Conservation (phyloP, 2,329 filamentous ascomycete genomes). For the Pestalotiopsis fici region DNA sequence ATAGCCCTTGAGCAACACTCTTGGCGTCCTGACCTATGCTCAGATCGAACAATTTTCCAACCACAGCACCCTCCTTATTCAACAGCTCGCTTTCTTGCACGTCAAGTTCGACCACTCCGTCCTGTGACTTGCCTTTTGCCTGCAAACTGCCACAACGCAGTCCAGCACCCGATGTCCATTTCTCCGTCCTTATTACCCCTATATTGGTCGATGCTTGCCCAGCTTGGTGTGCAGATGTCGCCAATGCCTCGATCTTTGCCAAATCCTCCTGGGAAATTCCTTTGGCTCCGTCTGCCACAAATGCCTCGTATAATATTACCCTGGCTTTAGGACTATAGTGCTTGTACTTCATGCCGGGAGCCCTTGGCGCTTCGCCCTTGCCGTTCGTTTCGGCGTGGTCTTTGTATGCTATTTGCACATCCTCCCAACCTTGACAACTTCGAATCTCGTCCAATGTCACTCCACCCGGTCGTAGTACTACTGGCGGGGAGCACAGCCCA, state of each 20-base stretch:
- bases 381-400: conserved; percentile 67
- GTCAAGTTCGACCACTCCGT: conserved; percentile 30
- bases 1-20: conserved; percentile 82
- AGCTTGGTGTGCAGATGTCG: conserved; percentile 15
- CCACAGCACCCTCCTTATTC: conserved; percentile 27
- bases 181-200: conserved; percentile 57
- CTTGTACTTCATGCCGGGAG: conserved; percentile 98
- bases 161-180: conserved; percentile 50
- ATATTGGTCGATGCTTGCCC: conserved; percentile 30
- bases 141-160: conserved; percentile 33
- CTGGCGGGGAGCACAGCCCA: conserved; percentile 78
- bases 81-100: conserved; percentile 43
- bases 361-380: conserved; percentile 65
- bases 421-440: conserved; percentile 77
- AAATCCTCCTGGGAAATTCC: conserved; percentile 39
- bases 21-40: conserved; percentile 70
- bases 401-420: conserved; percentile 75
- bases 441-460: conserved; percentile 80
- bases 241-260: conserved; percentile 14
- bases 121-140: conserved; percentile 24
- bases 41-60: conserved; percentile 64
- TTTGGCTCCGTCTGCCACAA: conserved; percentile 31
- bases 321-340: conserved; percentile 92
- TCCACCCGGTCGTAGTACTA: conserved; percentile 83
- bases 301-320: conserved; percentile 78